Base-by-base conservation (phyloP, 805 yeast species). In the Saturnispora kantuleensis region DNA sequence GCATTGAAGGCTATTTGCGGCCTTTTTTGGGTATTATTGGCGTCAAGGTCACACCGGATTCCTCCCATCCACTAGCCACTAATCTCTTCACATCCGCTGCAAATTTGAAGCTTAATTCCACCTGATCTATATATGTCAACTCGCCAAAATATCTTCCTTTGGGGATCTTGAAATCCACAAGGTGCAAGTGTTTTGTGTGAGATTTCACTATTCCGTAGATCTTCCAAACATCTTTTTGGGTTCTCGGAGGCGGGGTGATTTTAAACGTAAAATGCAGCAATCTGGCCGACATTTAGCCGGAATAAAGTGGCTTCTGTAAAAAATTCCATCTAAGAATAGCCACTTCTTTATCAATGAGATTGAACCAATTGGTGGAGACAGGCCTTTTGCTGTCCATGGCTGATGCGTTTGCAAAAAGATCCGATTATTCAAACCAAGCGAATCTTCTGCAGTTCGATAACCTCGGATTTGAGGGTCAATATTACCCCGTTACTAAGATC, bases 391-490 rank as follows among this genome's bases (percentile, higher is more conserved):
- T 30, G 39, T 16, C 15, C 29, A 10, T 12, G 41, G 17, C n/a
- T 5, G 32, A 11, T 8, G 42, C 35, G 12, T 12, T 15, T 26
- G 37, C 31, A 11, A 34, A 31, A n/a, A 21, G 41, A 17, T 31
- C 39, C 11, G 40, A 38, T 10, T 50, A 45, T 17, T 56, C 63
- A 2, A 46, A 65, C 63, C 57, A 63, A 33, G 65, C 56, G 33
- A 66, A 67, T 31, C 66, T 65, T 5, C 51, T 79, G 13, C 73
- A 73, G 49, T 77, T 76, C 46, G 62, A 62, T 10, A 79, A 79
- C 56, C 57, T 77, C 26, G 85, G 85, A 0, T 79, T 62, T 53
- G 56, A 64, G 3, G 84, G 84, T 8, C 59, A 65, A 46, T 79
- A 73, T 57, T 65, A 54, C 52, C 67, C 69, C 41, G 84, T 79